phyloP scores from a whole-genome alignment of 2,329 filamentous ascomycete genomes.

The Fusarium secorum region DNA sequence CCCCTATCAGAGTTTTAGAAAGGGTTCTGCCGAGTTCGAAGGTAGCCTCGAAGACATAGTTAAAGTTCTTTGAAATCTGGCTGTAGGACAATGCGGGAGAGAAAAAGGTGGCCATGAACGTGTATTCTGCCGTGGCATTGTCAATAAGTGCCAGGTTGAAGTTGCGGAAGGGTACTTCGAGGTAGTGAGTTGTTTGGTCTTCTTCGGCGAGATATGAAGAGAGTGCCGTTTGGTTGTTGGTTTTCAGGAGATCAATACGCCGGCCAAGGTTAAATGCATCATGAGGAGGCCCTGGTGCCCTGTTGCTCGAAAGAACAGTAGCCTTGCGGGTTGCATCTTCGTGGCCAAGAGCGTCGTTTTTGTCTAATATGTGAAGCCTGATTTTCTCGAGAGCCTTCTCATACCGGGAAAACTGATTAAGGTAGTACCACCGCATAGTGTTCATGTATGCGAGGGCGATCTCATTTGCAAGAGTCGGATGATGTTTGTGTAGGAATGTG shows the following conservation, averaged over 20 bases:
- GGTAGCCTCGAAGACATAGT: constrained; percentile 87
- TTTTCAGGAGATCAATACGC: constrained; percentile 81
- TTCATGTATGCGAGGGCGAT: constrained; percentile 95
- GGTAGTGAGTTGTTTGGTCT: constrained; percentile 82
- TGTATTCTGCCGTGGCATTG: constrained; percentile 94
- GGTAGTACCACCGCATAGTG: constrained; percentile 98
- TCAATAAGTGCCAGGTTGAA: constrained; percentile 95
- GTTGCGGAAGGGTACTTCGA: constrained; percentile 90
- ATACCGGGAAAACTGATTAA: constrained; percentile 90
- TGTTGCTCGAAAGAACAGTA: constrained; percentile 60
- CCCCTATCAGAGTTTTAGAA: constrained; percentile 77
- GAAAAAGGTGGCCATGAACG: constrained; percentile 91
- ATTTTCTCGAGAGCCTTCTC: constrained; percentile 83
- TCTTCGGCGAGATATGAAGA: constrained; percentile 93
- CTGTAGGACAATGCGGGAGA: constrained; percentile 77
- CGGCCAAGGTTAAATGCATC: constrained; percentile 91
- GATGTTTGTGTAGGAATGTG: constrained; percentile 82
- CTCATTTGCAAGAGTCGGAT: constrained; percentile 84
- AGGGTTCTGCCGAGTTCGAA: constrained; percentile 82
- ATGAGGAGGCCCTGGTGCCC: constrained; percentile 66
- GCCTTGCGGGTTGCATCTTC: constrained; percentile 75
- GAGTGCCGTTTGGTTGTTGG: constrained; percentile 75
- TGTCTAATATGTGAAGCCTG: constrained; percentile 83
- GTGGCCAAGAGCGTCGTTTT: constrained; percentile 81
- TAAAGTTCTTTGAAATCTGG: constrained; percentile 82